Conservation (phyloP, 2,329 filamentous ascomycete genomes). For the Rhinocladiella mackenziei region DNA sequence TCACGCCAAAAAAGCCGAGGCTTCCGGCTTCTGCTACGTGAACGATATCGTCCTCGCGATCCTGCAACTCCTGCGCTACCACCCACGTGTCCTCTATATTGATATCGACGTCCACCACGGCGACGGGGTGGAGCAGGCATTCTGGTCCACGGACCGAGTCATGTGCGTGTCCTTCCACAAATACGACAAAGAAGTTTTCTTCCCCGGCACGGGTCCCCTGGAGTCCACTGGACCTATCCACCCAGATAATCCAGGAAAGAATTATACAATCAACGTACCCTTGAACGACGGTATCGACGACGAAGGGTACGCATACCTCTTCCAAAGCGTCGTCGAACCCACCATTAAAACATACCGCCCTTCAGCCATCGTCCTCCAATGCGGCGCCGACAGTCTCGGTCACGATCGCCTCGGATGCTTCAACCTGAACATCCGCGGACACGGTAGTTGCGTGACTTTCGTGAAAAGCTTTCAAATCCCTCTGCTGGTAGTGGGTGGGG, state of each 20-base stretch:
- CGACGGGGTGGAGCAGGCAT: constrained; percentile 86
- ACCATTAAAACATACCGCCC: constrained; percentile 83
- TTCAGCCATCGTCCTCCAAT: constrained; percentile 87
- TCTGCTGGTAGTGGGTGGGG: constrained; percentile 85
- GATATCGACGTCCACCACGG: constrained; percentile 92
- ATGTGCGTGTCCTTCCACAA: constrained; percentile 97
- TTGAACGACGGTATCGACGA: constrained; percentile 89
- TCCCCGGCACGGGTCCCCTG: constrained; percentile 83
- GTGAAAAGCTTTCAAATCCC: constrained; percentile 78
- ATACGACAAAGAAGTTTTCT: constrained; percentile 80
- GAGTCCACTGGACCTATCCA: constrained; percentile 79
- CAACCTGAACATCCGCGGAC: constrained; percentile 92
- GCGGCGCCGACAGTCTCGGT: constrained; percentile 88
- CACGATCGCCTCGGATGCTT: constrained; percentile 92
- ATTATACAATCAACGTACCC: constrained; percentile 86
- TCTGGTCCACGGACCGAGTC: constrained; percentile 82
- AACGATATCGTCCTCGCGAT: constrained; percentile 97
- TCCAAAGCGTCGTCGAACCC: constrained; percentile 72
- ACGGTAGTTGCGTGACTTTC: constrained; percentile 84
- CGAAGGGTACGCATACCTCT: constrained; percentile 80
- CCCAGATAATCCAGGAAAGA: constrained; percentile 79
- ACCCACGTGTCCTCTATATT: constrained; percentile 86
- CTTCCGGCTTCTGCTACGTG: constrained; percentile 96
- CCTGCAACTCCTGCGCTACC: constrained; percentile 75
- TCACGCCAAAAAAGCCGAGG: constrained; percentile 91